Evolutionary conservation across 345 rosid species (phyloP), one percentile per base, ranked within the genome.

Genomic region (Eucalyptus erythrocorys): DNA sequence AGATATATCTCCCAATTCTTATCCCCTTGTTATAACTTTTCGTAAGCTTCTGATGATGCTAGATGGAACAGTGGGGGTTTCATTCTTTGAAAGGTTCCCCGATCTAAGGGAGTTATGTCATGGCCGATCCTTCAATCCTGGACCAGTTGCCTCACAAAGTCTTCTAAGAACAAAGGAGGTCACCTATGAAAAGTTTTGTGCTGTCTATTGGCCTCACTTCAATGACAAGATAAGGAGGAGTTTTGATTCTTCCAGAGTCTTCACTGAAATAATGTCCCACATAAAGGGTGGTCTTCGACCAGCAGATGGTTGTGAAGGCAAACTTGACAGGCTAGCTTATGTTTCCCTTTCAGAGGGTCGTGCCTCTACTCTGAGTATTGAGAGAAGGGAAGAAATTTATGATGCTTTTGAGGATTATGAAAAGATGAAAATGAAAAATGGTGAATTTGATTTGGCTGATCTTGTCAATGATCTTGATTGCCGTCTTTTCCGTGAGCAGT

Each of bases 401-500:
- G 93, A 92, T 22, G 55, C 91, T 53, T 95, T 90, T 88, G 88
- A 87, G 43, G 92, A 81, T 22, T 94, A 95, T 87, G 95, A 95
- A 88, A 91, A 88, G 90, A 91, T 89, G 93, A 95, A 93, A 88
- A 30, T 50, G 43, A 66, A 59, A 86, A 91, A 90, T 15, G 92
- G 90, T 61, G 96, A 95, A 51, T 95, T 92, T 87, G 95, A 94
- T 88, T 85, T 93, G 90, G 92, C 97, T 12, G 97, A 95, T 93
- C 61, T 95, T 42, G 95, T 95, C 48, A 91, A 57, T 85, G 94
- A 94, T 91, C 91, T 95, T 51, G 94, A 94, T 86, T 27, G 11
- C 45, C 93, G 95, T n/a, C 89, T 95, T 82, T 87, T 85, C 45
- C 47, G 17, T 16, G 87, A 71, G 87, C 87, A 37, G 37, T 92